phyloP scores from a whole-genome alignment of 345 rosid species.

The Clausena lansium region DNA sequence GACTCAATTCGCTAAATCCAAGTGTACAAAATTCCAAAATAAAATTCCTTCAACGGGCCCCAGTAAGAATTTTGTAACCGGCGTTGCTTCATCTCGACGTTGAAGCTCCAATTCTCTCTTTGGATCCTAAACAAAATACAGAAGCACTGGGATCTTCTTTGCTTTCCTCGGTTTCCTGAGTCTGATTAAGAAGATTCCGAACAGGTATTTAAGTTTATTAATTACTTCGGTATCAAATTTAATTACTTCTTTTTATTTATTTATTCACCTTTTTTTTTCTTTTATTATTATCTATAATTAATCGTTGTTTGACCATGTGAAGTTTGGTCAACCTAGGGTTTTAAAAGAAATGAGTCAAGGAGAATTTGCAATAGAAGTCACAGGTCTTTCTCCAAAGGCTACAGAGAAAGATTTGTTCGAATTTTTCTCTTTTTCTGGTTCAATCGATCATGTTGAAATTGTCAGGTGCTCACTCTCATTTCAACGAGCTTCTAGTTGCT shows the following conservation, averaged over 20 bases:
- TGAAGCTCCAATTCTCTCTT: background rate
- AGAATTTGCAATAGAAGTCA: constrained; percentile 60
- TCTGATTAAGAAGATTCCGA: background rate
- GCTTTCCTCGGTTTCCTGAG: background rate
- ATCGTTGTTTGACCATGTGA: background rate
- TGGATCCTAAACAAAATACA: background rate
- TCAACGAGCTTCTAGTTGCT: background rate
- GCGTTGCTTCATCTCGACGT: background rate
- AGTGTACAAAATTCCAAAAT: background rate
- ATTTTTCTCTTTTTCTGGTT: constrained; percentile 73
- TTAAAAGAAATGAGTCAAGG: constrained; percentile 43
- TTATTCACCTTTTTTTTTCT: background rate
- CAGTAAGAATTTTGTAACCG: background rate
- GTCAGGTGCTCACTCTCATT: constrained; percentile 36
- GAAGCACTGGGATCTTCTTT: background rate
- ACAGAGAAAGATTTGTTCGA: constrained; percentile 64
- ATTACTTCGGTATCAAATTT: background rate
- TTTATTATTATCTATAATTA: background rate
- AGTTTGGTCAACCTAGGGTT: background rate
- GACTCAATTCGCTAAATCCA: background rate
- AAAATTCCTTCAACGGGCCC: background rate
- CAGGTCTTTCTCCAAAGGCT: constrained; percentile 64
- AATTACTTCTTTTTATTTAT: background rate
- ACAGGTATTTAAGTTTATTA: background rate
- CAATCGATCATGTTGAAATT: constrained; percentile 58